Evolutionary conservation across 768 basidiomycete species (phyloP), one percentile per base, ranked within the genome.

Genomic region (Clavulina sp.): DNA sequence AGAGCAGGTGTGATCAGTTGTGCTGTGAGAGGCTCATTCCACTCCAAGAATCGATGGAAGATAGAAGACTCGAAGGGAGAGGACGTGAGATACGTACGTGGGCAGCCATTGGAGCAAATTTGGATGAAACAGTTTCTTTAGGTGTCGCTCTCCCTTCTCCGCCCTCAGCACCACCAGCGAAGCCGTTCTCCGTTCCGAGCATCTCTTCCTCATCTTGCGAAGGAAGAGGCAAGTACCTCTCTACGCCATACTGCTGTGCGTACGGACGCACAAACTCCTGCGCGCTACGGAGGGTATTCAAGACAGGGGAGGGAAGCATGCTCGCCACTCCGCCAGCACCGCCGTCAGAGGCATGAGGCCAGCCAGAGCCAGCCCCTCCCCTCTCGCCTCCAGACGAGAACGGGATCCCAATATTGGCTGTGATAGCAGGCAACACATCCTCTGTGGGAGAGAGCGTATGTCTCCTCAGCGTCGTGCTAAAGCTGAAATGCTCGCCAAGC

Each of bases 381-480:
- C 36, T 21, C 21, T 21, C 36, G 36, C 36, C 36, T 38, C 36
- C 36, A n/a, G n/a, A n/a, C n/a, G n/a, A n/a, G n/a, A n/a, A n/a
- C n/a, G n/a, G n/a, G n/a, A n/a, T n/a, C n/a, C n/a, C n/a, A n/a
- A n/a, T n/a, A n/a, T n/a, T n/a, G n/a, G n/a, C n/a, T n/a, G n/a
- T n/a, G 28, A 60, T 55, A 13, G 49, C 19, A 6, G 26, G 36
- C 49, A 2, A 73, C 24, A n/a, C 56, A 70, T 51, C 75, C 71
- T 5, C 70, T 67, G n/a, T 73, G 68, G 16, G 70, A 69, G 5
- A 65, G 70, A 0, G 57, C 56, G 7, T 54, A 54, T 87, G 85
- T 51, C 85, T 63, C 28, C 84, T 68, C 19, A 88, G 69, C 0
- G 81, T 84, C 0, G 84, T 87, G 57, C 82, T 85, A 63, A 84